Percentiles rank a stretch among this genome's conserved stretches.
phyloP scores from a whole-genome alignment of 2,329 filamentous ascomycete species.

The Beauveria asiatica region DNA sequence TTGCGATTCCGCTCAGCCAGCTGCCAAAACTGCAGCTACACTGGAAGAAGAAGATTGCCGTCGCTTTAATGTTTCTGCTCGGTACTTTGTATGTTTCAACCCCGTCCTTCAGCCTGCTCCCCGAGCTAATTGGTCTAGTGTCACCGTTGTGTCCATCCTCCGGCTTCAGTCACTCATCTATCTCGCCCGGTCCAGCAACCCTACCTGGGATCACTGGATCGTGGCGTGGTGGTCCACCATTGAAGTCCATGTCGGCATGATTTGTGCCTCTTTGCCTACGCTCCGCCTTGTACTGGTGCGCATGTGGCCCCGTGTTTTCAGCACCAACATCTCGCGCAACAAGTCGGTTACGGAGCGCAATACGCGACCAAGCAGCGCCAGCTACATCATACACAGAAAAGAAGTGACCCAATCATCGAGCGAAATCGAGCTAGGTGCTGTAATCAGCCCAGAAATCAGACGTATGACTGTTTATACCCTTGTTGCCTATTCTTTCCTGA shows the following conservation, averaged over 20 bases:
- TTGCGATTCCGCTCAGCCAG: slow-evolving; percentile 41
- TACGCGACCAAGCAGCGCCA: neutral
- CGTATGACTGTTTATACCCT: neutral
- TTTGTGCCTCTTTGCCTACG: slow-evolving; percentile 20
- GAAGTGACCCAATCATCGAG: neutral
- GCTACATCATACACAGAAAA: slow-evolving; percentile 7
- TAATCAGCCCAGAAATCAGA: neutral
- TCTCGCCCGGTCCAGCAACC: slow-evolving; percentile 18
- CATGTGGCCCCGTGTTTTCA: slow-evolving; percentile 8
- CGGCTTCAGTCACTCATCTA: slow-evolving; percentile 17
- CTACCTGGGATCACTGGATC: slow-evolving; percentile 18
- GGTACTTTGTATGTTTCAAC: slow-evolving; percentile 32
- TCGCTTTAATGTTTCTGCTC: slow-evolving; percentile 42
- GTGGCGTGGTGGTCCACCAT: slow-evolving; percentile 19
- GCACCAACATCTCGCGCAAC: slow-evolving; percentile 4
- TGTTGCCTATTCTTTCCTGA: neutral
- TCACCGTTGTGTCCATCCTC: slow-evolving; percentile 19
- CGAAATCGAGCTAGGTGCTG: neutral
- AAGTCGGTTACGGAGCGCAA: slow-evolving; percentile 4
- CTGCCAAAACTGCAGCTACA: slow-evolving; percentile 33
- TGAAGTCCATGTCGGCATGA: slow-evolving; percentile 19
- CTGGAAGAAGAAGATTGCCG: slow-evolving; percentile 39
- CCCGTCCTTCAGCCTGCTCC: too few species aligned
- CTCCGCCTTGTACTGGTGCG: slow-evolving; percentile 17
- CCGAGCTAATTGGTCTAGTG: slow-evolving; percentile 11